Base-by-base conservation (phyloP, 2,329 filamentous ascomycete species). In the Alternaria sp. region DNA sequence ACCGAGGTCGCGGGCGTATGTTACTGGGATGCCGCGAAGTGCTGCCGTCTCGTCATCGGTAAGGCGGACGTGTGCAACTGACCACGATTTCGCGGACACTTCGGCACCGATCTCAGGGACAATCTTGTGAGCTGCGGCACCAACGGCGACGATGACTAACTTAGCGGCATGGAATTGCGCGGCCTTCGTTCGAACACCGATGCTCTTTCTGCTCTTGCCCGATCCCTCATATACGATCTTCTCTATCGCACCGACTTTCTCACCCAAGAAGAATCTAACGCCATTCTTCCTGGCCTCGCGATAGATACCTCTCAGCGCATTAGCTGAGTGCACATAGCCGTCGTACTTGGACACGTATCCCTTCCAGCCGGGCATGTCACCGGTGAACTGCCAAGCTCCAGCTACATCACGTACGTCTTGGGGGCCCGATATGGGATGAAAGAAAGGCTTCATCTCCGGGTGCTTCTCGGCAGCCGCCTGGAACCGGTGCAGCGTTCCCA, bases 281-380 rank as follows among this genome's bases (percentile, higher is more conserved):
- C 83, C 83, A 9, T 74, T 76, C 3, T 80, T 79, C 2, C 81
- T 80, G 0, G 81, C 81, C 1, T 79, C 70, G 66, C 85, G 64
- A 51, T 77, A 84, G 0, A 86, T 79, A 0, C 82, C 83, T 6
- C 77, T 77, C 7, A 89, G 70, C 0, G 87, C 83, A 60, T 88
- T 82, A 0, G 81, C 83, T 0, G 86, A 84, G 62, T 88, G 86
- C 1, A 86, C 86, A 59, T 88, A 89, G 2, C 87, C 86, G 11
- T 84, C 86, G 6, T 85, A 82, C 4, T 78, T 79, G 70, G 90
- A 90, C 45, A 87, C 80, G 71, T 90, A 90, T 8, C 88, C 88
- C 25, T 80, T 82, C 85, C 87, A 90, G 1, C 84, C 84, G 0
- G 81, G 77, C 43, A 88, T 73, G 0, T 82, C 78, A 0, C 86